Percentiles rank a stretch among this genome's conserved stretches.
Conservation (phyloP, 2,329 filamentous ascomycete genomes). For the Fusarium tanahbumbuense region DNA sequence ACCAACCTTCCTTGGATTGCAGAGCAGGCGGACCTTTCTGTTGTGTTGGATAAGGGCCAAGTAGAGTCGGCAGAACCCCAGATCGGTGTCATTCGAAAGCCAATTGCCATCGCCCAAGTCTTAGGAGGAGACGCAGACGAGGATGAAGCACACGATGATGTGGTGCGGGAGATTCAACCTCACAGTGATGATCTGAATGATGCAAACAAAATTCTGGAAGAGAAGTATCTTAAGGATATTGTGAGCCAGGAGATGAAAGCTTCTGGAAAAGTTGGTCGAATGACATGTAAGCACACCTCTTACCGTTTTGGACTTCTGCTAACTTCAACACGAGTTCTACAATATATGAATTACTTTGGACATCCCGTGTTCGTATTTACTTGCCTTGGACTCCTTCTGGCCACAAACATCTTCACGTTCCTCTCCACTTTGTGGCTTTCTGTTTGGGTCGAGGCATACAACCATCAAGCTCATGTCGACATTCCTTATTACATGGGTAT, state of each 20-base stretch:
- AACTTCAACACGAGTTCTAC: constrained; percentile 53
- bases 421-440: constrained; percentile 62
- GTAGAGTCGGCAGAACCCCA: constrained; percentile 57
- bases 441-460: constrained; percentile 65
- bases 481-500: constrained; percentile 65
- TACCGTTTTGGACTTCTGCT: not conserved
- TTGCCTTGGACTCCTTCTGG: constrained; percentile 54
- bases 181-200: constrained; percentile 48
- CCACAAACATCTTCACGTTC: constrained; percentile 57
- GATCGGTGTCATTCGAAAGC: constrained; percentile 58
- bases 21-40: constrained; percentile 61
- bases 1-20: constrained; percentile 67
- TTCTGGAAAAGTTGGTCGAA: constrained; percentile 58
- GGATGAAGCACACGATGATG: constrained; percentile 41
- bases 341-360: constrained; percentile 65
- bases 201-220: constrained; percentile 50
- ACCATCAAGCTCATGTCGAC: constrained; percentile 56
- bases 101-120: constrained; percentile 57
- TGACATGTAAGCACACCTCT: constrained; percentile 54
- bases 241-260: constrained; percentile 61
- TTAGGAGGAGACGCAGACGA: constrained; percentile 53
- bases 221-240: constrained; percentile 55
- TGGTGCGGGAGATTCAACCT: constrained; percentile 47
- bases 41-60: constrained; percentile 60
- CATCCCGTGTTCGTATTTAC: constrained; percentile 56